Conservation (phyloP, 2,329 filamentous ascomycete species). For the Xylariaceae sp. region DNA sequence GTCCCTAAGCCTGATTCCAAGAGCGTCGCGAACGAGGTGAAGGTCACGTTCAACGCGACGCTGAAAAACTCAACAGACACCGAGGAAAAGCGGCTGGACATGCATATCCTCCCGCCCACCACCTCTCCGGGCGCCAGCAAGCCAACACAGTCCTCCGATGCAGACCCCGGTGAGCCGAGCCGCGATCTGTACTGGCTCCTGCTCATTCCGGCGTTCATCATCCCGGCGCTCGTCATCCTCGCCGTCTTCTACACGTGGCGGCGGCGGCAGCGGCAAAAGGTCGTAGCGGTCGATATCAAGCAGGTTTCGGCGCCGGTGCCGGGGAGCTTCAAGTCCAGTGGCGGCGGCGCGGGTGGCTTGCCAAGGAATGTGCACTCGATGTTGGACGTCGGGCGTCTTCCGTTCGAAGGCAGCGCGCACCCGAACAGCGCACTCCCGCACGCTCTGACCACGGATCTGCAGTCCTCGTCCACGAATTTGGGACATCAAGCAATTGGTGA, state of each 20-base stretch:
- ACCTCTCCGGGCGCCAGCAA: too few relatives aligned
- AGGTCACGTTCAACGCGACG: constrained; percentile 16
- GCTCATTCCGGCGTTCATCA: constrained; percentile 15
- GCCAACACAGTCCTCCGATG: too few relatives aligned
- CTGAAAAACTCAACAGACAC: constrained; percentile 14
- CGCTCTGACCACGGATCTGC: too few relatives aligned
- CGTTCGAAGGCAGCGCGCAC: too few relatives aligned
- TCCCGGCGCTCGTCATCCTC: constrained; percentile 13
- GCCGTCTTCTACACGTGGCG: constrained; percentile 17
- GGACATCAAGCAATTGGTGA: too few relatives aligned
- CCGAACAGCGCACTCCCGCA: too few relatives aligned
- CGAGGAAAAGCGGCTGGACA: constrained; percentile 17
- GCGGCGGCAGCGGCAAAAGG: constrained; percentile 12
- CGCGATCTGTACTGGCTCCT: constrained; percentile 23
- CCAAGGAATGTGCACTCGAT: constrained; percentile 12
- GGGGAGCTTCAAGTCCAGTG: constrained; percentile 19
- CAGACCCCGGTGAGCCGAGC: too few relatives aligned
- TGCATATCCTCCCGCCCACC: too few relatives aligned
- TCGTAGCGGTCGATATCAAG: constrained; percentile 7
- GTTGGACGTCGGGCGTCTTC: constrained; percentile 15
- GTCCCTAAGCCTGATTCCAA: constrained; percentile 11
- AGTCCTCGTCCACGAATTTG: too few relatives aligned
- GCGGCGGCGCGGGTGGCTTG: constrained; percentile 10
- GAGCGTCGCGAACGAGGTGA: constrained; percentile 7
- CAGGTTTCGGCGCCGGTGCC: constrained; percentile 24